Evolutionary conservation across 2,329 filamentous ascomycete species (phyloP).

Genomic region (Didymella arachidicola): DNA sequence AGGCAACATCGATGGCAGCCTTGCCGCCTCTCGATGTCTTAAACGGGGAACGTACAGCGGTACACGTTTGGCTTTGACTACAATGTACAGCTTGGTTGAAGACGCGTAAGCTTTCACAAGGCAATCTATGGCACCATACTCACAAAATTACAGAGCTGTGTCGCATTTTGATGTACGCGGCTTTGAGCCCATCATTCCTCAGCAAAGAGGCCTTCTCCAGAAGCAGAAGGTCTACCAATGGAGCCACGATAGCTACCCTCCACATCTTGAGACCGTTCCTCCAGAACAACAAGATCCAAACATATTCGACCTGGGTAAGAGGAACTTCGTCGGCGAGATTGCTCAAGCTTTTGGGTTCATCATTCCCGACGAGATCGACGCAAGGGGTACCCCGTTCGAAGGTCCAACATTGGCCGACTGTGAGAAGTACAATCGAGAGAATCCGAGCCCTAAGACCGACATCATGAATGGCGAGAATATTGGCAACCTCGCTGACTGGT

Average conservation of each 20-base stretch:
- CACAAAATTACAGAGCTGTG: background rate
- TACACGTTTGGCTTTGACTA: slow-evolving; percentile 15
- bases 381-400: slow-evolving; percentile 12
- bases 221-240: slow-evolving; percentile 12
- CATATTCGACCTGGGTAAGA: slow-evolving; percentile 6
- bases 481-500: slow-evolving; percentile 19
- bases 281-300: background rate
- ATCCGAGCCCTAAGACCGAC: slow-evolving; percentile 15
- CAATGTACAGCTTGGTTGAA: slow-evolving; percentile 17
- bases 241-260: slow-evolving; percentile 15
- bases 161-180: slow-evolving; percentile 16
- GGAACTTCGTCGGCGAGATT: background rate
- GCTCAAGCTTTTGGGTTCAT: slow-evolving; percentile 10
- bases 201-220: slow-evolving; percentile 9
- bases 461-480: slow-evolving; percentile 22
- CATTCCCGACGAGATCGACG: slow-evolving; percentile 9
- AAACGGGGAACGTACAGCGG: slow-evolving; percentile 17
- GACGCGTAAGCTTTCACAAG: slow-evolving; percentile 8
- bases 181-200: slow-evolving; percentile 19
- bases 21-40: slow-evolving; percentile 4
- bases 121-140: too few species aligned
- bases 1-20: slow-evolving; percentile 4
- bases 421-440: slow-evolving; percentile 16
- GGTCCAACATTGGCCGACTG: slow-evolving; percentile 20
- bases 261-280: slow-evolving; percentile 2